Conservation (phyloP, 177 flowering plant species). For the Telopea speciosissima region DNA sequence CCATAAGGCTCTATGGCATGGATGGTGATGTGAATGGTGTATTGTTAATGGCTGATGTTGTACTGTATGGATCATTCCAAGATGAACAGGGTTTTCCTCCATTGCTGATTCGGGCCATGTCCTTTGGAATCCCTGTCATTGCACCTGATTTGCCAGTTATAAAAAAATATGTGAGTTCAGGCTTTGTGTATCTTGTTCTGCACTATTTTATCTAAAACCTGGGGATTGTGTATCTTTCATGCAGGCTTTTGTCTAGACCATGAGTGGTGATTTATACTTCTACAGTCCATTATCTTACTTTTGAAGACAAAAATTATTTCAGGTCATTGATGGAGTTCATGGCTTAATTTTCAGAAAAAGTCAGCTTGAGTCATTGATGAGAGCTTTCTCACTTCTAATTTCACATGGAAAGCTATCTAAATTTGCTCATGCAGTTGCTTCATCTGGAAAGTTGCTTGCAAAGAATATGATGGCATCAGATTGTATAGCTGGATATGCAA, state of each 20-base stretch:
- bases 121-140: conserved; percentile 71
- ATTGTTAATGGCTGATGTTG: conserved; percentile 76
- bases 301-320: conserved; percentile 16
- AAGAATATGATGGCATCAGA: conserved; percentile 80
- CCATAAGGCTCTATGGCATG: conserved; percentile 70
- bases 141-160: conserved; percentile 72
- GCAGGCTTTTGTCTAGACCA: background rate
- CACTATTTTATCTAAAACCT: conserved; percentile 1
- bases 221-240: background rate
- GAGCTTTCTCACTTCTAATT: conserved; percentile 62
- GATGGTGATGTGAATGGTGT: conserved; percentile 60
- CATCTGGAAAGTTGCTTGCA: conserved; percentile 69
- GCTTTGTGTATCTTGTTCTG: background rate
- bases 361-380: conserved; percentile 56
- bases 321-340: conserved; percentile 79
- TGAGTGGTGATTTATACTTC: background rate
- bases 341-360: conserved; percentile 54
- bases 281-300: background rate
- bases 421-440: conserved; percentile 54
- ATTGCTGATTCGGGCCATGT: conserved; percentile 79
- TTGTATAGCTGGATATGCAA: conserved; percentile 68
- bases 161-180: conserved; percentile 66
- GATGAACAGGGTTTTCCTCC: conserved; percentile 88
- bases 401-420: conserved; percentile 60
- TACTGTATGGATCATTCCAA: conserved; percentile 82